Base-by-base conservation (phyloP, 192 early-diverging fungal species). In the Coemansia sp. region DNA sequence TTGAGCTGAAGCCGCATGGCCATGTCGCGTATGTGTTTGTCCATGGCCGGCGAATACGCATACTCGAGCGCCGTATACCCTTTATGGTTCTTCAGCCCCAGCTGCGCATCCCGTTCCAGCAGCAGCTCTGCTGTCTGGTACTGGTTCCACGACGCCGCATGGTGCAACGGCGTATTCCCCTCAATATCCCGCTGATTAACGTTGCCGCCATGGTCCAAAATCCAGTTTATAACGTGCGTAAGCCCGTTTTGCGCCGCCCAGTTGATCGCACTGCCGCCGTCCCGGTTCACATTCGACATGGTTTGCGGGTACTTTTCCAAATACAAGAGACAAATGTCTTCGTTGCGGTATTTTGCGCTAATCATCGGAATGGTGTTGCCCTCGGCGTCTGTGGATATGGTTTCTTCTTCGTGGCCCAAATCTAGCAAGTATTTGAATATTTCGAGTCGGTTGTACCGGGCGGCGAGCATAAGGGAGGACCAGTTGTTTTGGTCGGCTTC, bases 361-460 rank as follows among this genome's bases (percentile, higher is more conserved):
- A 79, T 61, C 67, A 79, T 73, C n/a, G 76, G 76, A 0, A 79
- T 50, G 8, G 76, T 79, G 54, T 79, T 79, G 1, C 76, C 76
- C 45, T 54, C 54, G 11, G 76, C 57, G 48, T 79, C 76, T 3
- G 61, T 64, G 4, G 76, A 79, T 37, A 66, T 66, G 1, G 49
- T 29, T 43, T 79, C 76, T 7, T 70, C 41, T 14, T 79, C 76
- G 61, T 79, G 76, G 3, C 71, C 76, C 41, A 79, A 43, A 4
- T 70, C 71, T 48, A 79, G 23, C 48, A 79, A 35, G 24, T 73
- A 79, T 11, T 62, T 55, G n/a, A 62, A 62, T 41, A 79, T 69
- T 1, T 73, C 76, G 10, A 24, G 51, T n/a, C 63, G 76, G 3
- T 64, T 66, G 29, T 73, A 70, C 38, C 76, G 71, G 6, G 76